phyloP scores from a whole-genome alignment of 2,329 filamentous ascomycete genomes.

The Hypocreales sp. region DNA sequence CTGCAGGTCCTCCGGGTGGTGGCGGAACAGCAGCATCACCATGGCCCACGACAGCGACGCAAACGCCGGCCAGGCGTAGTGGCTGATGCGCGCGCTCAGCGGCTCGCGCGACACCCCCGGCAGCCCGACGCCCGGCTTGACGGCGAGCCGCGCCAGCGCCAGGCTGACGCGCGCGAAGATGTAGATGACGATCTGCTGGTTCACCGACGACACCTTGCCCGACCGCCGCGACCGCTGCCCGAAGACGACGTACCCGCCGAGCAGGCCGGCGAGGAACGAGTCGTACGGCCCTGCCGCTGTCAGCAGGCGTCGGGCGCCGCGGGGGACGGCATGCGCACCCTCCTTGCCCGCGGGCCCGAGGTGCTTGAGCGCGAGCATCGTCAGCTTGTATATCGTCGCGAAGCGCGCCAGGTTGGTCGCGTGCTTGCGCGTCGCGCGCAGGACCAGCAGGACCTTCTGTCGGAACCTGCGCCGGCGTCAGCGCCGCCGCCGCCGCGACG shows the following conservation, averaged over 20 bases:
- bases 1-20: conserved; percentile 84
- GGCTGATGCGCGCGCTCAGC: conserved; percentile 33
- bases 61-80: conserved; percentile 85
- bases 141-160: conserved; percentile 66
- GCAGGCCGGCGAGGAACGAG: conserved; percentile 68
- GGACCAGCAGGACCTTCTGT: conserved; percentile 62
- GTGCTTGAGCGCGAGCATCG: conserved; percentile 60
- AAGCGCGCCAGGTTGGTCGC: conserved; percentile 86
- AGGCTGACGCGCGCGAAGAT: conserved; percentile 86
- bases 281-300: conserved; percentile 64
- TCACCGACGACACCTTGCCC: conserved; percentile 63
- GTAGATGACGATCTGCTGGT: conserved; percentile 96
- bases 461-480: conserved; percentile 33
- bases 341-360: conserved; percentile 44
- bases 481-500: background rate
- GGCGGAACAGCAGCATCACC: conserved; percentile 91
- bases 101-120: conserved; percentile 32
- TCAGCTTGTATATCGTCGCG: conserved; percentile 76
- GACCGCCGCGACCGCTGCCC: conserved; percentile 47
- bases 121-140: conserved; percentile 45
- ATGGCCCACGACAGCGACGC: conserved; percentile 79
- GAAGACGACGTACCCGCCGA: conserved; percentile 90
- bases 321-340: too few relatives aligned
- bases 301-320: too few relatives aligned
- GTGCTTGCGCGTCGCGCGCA: conserved; percentile 79